Percentiles rank a stretch among this genome's conserved stretches.
phyloP scores from a whole-genome alignment of 2,329 filamentous ascomycete genomes.

The Fusarium luffae region DNA sequence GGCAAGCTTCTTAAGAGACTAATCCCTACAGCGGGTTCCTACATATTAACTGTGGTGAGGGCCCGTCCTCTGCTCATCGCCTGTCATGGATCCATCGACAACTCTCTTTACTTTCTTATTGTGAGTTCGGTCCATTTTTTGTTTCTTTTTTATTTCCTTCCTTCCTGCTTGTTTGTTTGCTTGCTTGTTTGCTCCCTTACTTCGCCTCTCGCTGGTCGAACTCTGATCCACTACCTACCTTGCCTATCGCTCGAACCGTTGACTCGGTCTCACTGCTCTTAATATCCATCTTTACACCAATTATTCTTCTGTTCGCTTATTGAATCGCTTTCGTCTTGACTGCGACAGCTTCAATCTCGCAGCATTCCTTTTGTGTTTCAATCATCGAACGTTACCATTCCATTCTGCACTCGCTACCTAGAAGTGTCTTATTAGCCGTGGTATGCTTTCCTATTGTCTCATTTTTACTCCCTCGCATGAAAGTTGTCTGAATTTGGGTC shows the following conservation, averaged over 20 bases:
- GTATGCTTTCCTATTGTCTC: constrained; percentile 43
- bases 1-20: constrained; percentile 15
- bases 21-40: constrained; percentile 32
- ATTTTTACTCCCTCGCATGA: constrained; percentile 37
- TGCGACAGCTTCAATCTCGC: constrained; percentile 33
- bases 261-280: constrained; percentile 17
- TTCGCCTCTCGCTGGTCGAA: constrained; percentile 41
- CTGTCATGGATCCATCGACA: constrained; percentile 68
- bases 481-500: constrained; percentile 38
- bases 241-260: constrained; percentile 21
- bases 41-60: constrained; percentile 43
- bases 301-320: constrained; percentile 22
- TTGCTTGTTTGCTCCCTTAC: constrained; percentile 28
- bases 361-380: constrained; percentile 44
- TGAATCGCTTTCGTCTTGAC: constrained; percentile 18
- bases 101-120: constrained; percentile 76
- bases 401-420: constrained; percentile 32
- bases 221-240: constrained; percentile 8
- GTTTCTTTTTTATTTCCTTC: constrained; percentile 33
- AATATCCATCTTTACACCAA: not conserved
- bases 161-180: constrained; percentile 21
- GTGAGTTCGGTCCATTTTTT: constrained; percentile 61
- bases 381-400: constrained; percentile 42
- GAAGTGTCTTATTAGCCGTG: constrained; percentile 45
- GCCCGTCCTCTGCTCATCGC: constrained; percentile 19